These are phyloP conservation scores for Anacardium occidentale DNA, from an alignment of 345 rosid species.

Conservation along the genomic window DNA sequence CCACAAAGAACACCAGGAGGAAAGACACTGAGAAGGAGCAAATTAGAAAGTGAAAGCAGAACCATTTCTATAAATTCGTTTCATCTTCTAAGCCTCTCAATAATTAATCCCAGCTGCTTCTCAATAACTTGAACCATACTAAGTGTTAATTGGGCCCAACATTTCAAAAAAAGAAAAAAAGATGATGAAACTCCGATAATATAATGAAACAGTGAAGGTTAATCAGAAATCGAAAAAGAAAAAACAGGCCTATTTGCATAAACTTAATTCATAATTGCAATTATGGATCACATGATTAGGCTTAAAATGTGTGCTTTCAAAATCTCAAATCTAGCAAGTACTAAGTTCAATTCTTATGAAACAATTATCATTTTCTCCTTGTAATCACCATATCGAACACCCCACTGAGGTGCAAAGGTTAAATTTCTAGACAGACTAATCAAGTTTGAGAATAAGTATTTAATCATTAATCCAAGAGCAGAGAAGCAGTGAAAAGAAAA, in stretches of 20 bases:
- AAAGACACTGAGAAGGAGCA: background rate
- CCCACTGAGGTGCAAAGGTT: background rate
- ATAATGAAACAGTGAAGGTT: background rate
- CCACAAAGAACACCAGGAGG: constrained; percentile 7
- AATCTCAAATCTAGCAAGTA: background rate
- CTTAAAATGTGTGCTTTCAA: background rate
- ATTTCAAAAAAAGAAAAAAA: too few relatives aligned
- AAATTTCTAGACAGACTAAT: background rate
- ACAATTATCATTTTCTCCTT: background rate
- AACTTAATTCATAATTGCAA: background rate
- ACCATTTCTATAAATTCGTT: background rate
- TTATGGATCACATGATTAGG: background rate
- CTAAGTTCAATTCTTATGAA: background rate
- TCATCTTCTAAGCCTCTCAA: background rate
- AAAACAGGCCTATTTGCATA: background rate
- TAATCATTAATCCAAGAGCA: background rate
- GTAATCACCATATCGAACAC: background rate
- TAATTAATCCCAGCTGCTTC: background rate
- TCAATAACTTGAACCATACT: background rate
- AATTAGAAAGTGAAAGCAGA: constrained; percentile 1
- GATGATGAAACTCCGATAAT: background rate
- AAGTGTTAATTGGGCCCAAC: too few relatives aligned
- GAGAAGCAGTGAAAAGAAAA: background rate
- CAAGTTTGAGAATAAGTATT: background rate
- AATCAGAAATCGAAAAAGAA: background rate